Conservation (phyloP, 345 rosid species). For the Cardamine resedifolia region DNA sequence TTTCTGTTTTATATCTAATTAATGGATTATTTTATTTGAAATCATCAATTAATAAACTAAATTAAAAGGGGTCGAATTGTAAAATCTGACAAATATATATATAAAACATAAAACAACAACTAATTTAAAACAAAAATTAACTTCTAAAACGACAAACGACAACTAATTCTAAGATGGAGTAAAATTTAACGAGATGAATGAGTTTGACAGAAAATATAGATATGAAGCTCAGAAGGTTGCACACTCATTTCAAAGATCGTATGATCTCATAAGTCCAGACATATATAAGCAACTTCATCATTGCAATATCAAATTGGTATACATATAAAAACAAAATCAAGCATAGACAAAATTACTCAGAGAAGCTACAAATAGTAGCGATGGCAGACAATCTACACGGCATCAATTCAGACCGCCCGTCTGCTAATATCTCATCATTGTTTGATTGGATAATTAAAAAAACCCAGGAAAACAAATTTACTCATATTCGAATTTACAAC, state of each 20-base stretch:
- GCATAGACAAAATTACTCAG: neutral
- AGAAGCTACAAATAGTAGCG: slow-evolving; percentile 19
- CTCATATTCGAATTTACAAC: too few species aligned
- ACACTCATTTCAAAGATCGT: slow-evolving; percentile 23
- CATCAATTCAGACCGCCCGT: slow-evolving; percentile 49
- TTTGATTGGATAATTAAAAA: neutral
- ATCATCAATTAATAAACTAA: too few species aligned
- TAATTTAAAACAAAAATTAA: too few species aligned
- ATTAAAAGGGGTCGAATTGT: too few species aligned
- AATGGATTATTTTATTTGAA: too few species aligned
- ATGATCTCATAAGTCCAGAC: slow-evolving; percentile 43
- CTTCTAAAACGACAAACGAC: too few species aligned
- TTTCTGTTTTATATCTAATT: too few species aligned
- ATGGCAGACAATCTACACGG: slow-evolving; percentile 44
- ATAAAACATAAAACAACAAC: too few species aligned
- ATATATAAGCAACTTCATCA: slow-evolving; percentile 30
- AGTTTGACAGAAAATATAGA: neutral
- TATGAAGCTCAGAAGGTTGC: slow-evolving; percentile 30
- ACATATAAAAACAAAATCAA: neutral
- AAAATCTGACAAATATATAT: too few species aligned
- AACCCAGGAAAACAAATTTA: neutral
- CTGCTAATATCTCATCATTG: slow-evolving; percentile 42
- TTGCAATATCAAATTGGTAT: neutral
- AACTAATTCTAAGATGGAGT: too few species aligned
- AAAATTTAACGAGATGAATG: too few species aligned